Evolutionary conservation across 169 alveolate genomes (phyloP).

Genomic region (Sarcocystis neurona): DNA sequence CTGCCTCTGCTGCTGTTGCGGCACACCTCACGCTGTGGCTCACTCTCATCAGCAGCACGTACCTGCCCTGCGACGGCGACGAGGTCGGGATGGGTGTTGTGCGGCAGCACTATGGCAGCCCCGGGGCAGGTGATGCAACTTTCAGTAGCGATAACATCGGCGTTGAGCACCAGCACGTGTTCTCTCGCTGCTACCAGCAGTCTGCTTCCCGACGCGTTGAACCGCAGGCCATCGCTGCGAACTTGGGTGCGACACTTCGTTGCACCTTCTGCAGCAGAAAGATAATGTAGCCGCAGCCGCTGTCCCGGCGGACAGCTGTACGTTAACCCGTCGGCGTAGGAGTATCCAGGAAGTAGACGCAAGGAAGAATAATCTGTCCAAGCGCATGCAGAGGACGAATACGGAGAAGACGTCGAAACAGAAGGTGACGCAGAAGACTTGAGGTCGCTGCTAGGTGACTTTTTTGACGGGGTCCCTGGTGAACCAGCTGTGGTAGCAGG

Average conservation of each 20-base stretch:
- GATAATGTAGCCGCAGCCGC: background rate
- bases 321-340: too few relatives aligned
- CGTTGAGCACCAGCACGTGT: conserved; percentile 1
- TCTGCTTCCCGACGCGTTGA: conserved; percentile 1
- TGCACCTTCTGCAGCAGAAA: background rate
- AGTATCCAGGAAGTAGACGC: too few relatives aligned
- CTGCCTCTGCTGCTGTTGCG: background rate
- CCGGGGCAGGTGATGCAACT: conserved; percentile 1
- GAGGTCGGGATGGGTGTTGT: conserved; percentile 12
- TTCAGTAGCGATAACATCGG: background rate
- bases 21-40: background rate
- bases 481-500: too few relatives aligned
- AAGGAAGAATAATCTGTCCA: too few relatives aligned
- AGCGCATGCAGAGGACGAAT: background rate
- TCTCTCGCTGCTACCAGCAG: conserved; percentile 14
- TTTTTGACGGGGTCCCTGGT: too few relatives aligned
- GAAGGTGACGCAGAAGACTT: background rate
- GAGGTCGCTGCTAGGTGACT: too few relatives aligned
- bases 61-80: conserved; percentile 33
- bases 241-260: background rate
- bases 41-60: background rate
- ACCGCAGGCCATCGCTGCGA: background rate
- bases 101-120: conserved; percentile 13
- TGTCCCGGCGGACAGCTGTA: too few relatives aligned
- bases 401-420: background rate